Percentiles rank a stretch among this genome's conserved stretches.
Conservation (phyloP, 768 basidiomycete genomes). For the Phanerochaete sordida region DNA sequence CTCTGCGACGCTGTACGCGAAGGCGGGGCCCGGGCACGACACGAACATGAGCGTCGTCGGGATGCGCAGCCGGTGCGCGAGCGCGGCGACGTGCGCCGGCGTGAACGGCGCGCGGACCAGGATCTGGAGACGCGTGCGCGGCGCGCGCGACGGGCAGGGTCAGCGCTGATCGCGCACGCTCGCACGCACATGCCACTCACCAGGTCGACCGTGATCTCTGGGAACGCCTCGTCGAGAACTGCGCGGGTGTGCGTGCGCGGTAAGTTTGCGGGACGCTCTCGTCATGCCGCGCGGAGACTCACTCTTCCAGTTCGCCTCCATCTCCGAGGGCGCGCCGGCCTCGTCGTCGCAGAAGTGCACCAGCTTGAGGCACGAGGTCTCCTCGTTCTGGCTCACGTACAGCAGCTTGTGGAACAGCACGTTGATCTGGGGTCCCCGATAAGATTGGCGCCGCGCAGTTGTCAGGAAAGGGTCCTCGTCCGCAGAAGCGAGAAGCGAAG, state of each 20-base stretch:
- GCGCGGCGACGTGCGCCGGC: constrained; percentile 43
- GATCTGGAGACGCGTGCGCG: constrained; percentile 29
- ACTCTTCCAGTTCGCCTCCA: constrained; percentile 72
- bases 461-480: not conserved
- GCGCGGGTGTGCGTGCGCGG: not conserved
- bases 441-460: not conserved
- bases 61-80: constrained; percentile 46
- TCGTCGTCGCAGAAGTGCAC: constrained; percentile 60
- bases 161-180: not conserved
- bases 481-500: not conserved
- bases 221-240: constrained; percentile 64
- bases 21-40: constrained; percentile 49
- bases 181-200: constrained; percentile 29
- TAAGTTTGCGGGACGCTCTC: not conserved
- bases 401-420: constrained; percentile 59
- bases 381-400: constrained; percentile 66
- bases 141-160: not conserved
- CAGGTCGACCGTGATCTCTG: constrained; percentile 60
- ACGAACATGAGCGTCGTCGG: constrained; percentile 61
- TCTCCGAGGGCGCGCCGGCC: constrained; percentile 56
- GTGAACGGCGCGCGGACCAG: constrained; percentile 42
- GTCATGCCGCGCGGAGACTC: constrained; percentile 20
- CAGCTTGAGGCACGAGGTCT: constrained; percentile 65
- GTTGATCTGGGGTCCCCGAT: constrained; percentile 47
- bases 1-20: constrained; percentile 41